A percentile compares a stretch with the other conserved stretches of the same genome.
Conservation (phyloP, 768 basidiomycete species). For the Pleurotus tuber-regium region DNA sequence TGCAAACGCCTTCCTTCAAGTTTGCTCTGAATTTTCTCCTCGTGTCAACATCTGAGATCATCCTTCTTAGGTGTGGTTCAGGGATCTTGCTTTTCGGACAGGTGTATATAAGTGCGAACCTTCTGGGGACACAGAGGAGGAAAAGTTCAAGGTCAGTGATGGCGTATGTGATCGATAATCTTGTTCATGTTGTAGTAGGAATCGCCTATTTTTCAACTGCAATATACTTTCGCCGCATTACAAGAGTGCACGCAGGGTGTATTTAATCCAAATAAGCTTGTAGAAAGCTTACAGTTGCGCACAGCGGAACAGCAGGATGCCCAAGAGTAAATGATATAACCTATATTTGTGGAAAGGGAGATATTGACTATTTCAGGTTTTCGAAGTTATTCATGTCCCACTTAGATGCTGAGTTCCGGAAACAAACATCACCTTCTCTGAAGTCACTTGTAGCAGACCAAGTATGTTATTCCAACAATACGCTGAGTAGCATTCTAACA, state of each 20-base stretch:
- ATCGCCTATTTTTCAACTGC: conserved; percentile 76
- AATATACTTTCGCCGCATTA: conserved; percentile 81
- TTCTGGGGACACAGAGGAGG: conserved; percentile 41
- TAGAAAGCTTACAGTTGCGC: conserved; percentile 79
- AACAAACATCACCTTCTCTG: conserved; percentile 63
- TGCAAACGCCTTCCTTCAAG: conserved; percentile 93
- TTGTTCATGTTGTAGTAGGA: conserved; percentile 40
- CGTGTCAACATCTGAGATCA: conserved; percentile 1
- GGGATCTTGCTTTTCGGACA: conserved; percentile 75
- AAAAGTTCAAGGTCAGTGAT: conserved; percentile 34
- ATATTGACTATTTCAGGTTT: conserved; percentile 53
- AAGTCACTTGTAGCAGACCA: conserved; percentile 72
- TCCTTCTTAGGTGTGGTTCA: conserved; percentile 79
- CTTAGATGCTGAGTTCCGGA: conserved; percentile 83
- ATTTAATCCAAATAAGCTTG: conserved; percentile 82
- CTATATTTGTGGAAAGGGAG: neutral
- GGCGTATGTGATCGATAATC: neutral
- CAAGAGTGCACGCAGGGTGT: conserved; percentile 67
- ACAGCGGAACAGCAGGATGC: conserved; percentile 94
- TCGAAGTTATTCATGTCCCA: conserved; percentile 94
- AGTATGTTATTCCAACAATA: conserved; percentile 32
- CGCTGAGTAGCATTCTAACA: neutral
- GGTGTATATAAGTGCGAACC: conserved; percentile 81
- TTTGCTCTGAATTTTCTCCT: conserved; percentile 21
- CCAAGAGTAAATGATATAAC: conserved; percentile 66